Conservation (phyloP, 177 flowering plant species). For the Tripterygium wilfordii region DNA sequence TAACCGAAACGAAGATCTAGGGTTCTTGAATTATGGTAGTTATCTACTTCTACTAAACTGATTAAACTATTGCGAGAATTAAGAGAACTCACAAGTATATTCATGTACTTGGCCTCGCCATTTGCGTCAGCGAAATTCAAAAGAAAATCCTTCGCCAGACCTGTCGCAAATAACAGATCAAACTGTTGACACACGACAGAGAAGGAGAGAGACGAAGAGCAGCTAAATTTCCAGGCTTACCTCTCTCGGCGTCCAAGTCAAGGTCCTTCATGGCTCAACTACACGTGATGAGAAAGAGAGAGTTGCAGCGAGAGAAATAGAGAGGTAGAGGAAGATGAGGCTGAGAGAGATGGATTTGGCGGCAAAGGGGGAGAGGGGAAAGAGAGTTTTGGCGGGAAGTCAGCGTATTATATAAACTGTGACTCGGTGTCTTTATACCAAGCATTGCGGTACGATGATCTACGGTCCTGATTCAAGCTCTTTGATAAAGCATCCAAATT, state of each 20-base stretch:
- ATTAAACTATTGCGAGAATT: not conserved
- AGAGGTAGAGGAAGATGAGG: constrained; percentile 3
- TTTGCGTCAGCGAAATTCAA: constrained; percentile 61
- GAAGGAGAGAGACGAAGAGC: not conserved
- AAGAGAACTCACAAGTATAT: constrained; percentile 54
- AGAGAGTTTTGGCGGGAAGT: constrained; percentile 16
- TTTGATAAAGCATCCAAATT: too few species aligned
- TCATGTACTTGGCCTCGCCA: constrained; percentile 87
- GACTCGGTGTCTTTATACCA: not conserved
- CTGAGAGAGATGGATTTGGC: constrained; percentile 14
- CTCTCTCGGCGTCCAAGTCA: constrained; percentile 51
- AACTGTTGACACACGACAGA: not conserved
- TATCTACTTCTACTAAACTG: too few species aligned
- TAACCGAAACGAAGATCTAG: constrained; percentile 7
- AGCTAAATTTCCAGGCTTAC: constrained; percentile 32
- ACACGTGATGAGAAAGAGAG: not conserved
- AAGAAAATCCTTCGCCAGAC: constrained; percentile 69
- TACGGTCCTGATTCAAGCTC: not conserved
- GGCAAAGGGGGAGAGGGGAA: constrained; percentile 6
- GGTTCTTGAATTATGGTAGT: not conserved
- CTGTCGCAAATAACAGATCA: constrained; percentile 31
- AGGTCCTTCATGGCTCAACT: constrained; percentile 41
- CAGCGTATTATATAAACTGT: not conserved
- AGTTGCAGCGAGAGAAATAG: constrained; percentile 7
- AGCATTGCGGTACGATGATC: too few species aligned